Conservation (phyloP, 371 early-diverging fungal species). For the Apophysomyces variabilis region DNA sequence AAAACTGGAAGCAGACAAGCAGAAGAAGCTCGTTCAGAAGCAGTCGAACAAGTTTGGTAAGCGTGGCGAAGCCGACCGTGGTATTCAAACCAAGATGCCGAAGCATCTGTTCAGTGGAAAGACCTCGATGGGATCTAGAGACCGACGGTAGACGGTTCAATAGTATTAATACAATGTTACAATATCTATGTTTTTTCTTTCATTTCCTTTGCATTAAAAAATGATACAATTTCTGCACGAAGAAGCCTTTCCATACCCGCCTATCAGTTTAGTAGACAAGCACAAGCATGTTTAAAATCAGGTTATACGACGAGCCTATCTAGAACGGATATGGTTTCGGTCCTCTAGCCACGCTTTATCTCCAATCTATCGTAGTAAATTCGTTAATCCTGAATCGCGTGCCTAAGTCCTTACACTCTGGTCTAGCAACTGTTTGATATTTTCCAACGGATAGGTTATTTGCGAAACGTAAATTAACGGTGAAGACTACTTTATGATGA, state of each 20-base stretch:
- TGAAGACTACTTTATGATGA: too few relatives aligned
- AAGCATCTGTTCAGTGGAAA: slow-evolving; percentile 98
- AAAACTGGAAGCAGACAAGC: slow-evolving; percentile 75
- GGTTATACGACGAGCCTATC: too few relatives aligned
- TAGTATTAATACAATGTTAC: neutral
- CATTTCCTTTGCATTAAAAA: slow-evolving; percentile 9
- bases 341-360: too few relatives aligned
- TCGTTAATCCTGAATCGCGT: too few relatives aligned
- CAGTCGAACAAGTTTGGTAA: slow-evolving; percentile 79
- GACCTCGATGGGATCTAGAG: slow-evolving; percentile 79
- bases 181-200: neutral
- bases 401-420: too few relatives aligned
- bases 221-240: neutral
- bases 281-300: too few relatives aligned
- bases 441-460: too few relatives aligned
- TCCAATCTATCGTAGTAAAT: too few relatives aligned
- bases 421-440: too few relatives aligned
- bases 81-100: slow-evolving; percentile 89
- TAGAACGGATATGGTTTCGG: too few relatives aligned
- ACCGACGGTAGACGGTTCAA: slow-evolving; percentile 71
- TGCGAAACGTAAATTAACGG: too few relatives aligned
- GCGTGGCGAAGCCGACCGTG: slow-evolving; percentile 93
- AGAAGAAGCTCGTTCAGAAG: slow-evolving; percentile 73
- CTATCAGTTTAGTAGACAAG: neutral
- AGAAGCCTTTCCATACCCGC: neutral